Conservation (phyloP, 1,139 yeast species). For the Pneumocystis canis region DNA sequence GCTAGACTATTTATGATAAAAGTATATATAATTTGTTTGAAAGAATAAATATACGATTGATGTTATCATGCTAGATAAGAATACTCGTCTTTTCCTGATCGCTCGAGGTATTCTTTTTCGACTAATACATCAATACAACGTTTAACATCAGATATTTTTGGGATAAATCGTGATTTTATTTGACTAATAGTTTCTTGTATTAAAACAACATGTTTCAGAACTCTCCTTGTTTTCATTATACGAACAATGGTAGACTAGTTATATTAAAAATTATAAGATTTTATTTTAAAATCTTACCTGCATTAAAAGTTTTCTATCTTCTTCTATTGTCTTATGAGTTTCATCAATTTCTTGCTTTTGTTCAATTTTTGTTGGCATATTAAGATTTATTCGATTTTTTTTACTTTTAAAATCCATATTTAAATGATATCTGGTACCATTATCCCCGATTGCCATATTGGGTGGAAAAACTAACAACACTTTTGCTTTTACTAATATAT, state of each 20-base stretch:
- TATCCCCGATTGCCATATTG: slow-evolving; percentile 19
- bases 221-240: slow-evolving; percentile 54
- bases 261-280: neutral
- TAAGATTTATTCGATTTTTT: slow-evolving; percentile 71
- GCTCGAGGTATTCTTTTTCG: slow-evolving; percentile 70
- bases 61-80: slow-evolving; percentile 52
- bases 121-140: slow-evolving; percentile 72
- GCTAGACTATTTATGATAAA: neutral
- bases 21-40: neutral
- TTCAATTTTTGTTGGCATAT: slow-evolving; percentile 68
- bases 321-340: slow-evolving; percentile 70
- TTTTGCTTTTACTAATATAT: slow-evolving; percentile 67
- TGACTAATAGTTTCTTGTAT: slow-evolving; percentile 84
- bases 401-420: slow-evolving; percentile 76
- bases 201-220: slow-evolving; percentile 60
- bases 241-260: slow-evolving; percentile 71
- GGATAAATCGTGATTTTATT: slow-evolving; percentile 69
- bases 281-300: slow-evolving; percentile 24
- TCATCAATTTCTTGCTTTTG: slow-evolving; percentile 65
- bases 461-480: slow-evolving; percentile 52
- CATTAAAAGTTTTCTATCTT: slow-evolving; percentile 70
- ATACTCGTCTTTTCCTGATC: slow-evolving; percentile 57
- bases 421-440: slow-evolving; percentile 49
- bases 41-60: neutral
- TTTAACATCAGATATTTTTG: slow-evolving; percentile 74